These are phyloP conservation scores for Glaciozyma martinii DNA, from an alignment of 768 basidiomycete genomes.

Conservation along the genomic window DNA sequence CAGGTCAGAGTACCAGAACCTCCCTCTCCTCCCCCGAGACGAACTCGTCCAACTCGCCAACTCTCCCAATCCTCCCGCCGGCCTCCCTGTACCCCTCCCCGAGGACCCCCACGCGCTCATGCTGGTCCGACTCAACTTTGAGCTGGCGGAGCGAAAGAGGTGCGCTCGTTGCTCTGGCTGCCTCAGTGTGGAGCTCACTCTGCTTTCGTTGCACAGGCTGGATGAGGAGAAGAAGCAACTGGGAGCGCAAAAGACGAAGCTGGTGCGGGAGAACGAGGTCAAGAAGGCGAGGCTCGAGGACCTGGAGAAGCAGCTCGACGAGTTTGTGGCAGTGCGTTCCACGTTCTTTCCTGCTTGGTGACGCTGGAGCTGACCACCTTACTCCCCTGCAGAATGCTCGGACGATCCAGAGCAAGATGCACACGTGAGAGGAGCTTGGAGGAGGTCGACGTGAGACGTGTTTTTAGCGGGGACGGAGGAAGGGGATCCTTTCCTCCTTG, in stretches of 20 bases:
- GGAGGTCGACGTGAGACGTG: too few species aligned
- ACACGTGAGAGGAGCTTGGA: not conserved
- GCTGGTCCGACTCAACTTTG: slow-evolving; percentile 77
- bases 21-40: slow-evolving; percentile 60
- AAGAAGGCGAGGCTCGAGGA: slow-evolving; percentile 64
- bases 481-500: too few species aligned
- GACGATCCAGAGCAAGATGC: slow-evolving; percentile 29
- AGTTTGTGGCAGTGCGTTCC: slow-evolving; percentile 30
- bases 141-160: slow-evolving; percentile 81
- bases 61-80: slow-evolving; percentile 42
- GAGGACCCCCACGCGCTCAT: slow-evolving; percentile 66
- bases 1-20: slow-evolving; percentile 81
- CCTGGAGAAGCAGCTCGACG: slow-evolving; percentile 68
- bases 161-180: slow-evolving; percentile 39
- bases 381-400: slow-evolving; percentile 12
- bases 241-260: slow-evolving; percentile 59
- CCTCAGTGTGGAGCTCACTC: not conserved
- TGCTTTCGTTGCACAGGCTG: slow-evolving; percentile 8
- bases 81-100: slow-evolving; percentile 53
- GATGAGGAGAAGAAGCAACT: slow-evolving; percentile 50
- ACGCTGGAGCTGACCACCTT: not conserved
- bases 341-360: not conserved
- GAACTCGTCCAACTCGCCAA: slow-evolving; percentile 58
- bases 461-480: too few species aligned
- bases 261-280: slow-evolving; percentile 69